Conservation (phyloP, 1,139 yeast genomes). For the Keqinozyma sinolaborantium region DNA sequence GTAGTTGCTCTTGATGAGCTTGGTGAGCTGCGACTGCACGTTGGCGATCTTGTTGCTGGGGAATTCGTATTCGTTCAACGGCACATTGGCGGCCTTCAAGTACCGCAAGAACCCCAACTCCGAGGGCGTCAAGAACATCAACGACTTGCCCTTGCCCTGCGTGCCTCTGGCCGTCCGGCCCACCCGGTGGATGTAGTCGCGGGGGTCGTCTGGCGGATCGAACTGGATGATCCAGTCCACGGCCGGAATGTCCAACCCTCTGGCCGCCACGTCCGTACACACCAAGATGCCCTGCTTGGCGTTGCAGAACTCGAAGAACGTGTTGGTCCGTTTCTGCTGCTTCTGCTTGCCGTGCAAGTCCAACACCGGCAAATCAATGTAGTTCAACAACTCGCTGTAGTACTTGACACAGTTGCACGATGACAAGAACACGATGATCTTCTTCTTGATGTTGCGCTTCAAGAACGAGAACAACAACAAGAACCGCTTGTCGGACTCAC, state of each 20-base stretch:
- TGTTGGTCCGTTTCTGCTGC: slow-evolving; percentile 96
- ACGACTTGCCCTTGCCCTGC: slow-evolving; percentile 83
- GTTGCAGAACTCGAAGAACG: slow-evolving; percentile 95
- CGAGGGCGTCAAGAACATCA: slow-evolving; percentile 91
- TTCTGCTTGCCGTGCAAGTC: slow-evolving; percentile 97
- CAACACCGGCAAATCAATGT: slow-evolving; percentile 92
- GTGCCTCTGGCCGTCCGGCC: slow-evolving; percentile 99
- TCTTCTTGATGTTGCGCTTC: slow-evolving; percentile 86
- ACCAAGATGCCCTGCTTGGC: slow-evolving; percentile 90
- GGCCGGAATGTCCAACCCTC: slow-evolving; percentile 96
- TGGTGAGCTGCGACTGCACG: slow-evolving; percentile 89
- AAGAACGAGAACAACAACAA: slow-evolving; percentile 85
- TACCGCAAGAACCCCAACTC: slow-evolving; percentile 94
- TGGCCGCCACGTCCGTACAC: slow-evolving; percentile 97
- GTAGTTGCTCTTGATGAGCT: slow-evolving; percentile 85
- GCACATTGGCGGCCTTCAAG: slow-evolving; percentile 94
- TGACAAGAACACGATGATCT: slow-evolving; percentile 88
- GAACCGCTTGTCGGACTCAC: slow-evolving; percentile 94
- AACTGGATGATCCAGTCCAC: slow-evolving; percentile 98
- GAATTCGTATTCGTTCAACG: slow-evolving; percentile 94
- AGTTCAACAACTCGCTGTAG: slow-evolving; percentile 89
- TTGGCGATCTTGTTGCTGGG: slow-evolving; percentile 92
- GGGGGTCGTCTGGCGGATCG: slow-evolving; percentile 99
- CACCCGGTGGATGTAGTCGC: slow-evolving; percentile 96
- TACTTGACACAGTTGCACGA: slow-evolving; percentile 97